A percentile compares a stretch with the other conserved stretches of the same genome.
These are phyloP conservation scores for Allodekkera sacchari DNA, from an alignment of 805 yeast species.

Conservation along the genomic window DNA sequence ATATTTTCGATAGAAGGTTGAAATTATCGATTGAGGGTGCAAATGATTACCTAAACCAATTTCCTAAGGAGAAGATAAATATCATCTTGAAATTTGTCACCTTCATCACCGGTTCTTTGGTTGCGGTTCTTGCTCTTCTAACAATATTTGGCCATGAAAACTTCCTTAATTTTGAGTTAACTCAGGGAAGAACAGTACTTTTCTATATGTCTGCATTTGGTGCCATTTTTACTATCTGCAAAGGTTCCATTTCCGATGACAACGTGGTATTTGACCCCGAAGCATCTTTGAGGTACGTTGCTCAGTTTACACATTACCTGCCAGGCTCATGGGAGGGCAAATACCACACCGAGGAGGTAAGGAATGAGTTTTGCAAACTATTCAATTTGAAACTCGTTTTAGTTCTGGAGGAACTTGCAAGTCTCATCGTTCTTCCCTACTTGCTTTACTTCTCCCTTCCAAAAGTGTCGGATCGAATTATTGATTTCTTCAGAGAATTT, in stretches of 20 bases:
- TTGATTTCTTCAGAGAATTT: constrained; percentile 86
- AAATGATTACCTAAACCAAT: constrained; percentile 75
- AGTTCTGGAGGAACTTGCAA: constrained; percentile 68
- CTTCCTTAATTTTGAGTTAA: constrained; percentile 81
- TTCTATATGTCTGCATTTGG: constrained; percentile 88
- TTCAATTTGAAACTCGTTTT: constrained; percentile 68
- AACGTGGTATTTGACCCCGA: constrained; percentile 85
- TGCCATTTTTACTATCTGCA: constrained; percentile 76
- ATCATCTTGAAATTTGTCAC: constrained; percentile 50
- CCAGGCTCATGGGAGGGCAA: constrained; percentile 83
- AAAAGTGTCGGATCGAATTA: constrained; percentile 58
- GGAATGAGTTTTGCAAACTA: constrained; percentile 69
- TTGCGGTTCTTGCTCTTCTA: constrained; percentile 75
- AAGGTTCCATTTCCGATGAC: constrained; percentile 59
- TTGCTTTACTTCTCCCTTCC: constrained; percentile 83
- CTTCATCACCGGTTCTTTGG: constrained; percentile 80
- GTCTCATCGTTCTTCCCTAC: constrained; percentile 80
- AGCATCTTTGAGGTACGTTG: constrained; percentile 67
- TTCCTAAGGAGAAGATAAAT: constrained; percentile 71
- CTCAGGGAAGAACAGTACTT: constrained; percentile 70
- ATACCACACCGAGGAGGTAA: constrained; percentile 78
- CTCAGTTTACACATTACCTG: constrained; percentile 82
- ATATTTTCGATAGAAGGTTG: constrained; percentile 72
- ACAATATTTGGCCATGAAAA: constrained; percentile 83
- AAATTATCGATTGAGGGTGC: constrained; percentile 76